Base-by-base conservation (phyloP, 2,329 filamentous ascomycete species). In the Fusarium sp. region DNA sequence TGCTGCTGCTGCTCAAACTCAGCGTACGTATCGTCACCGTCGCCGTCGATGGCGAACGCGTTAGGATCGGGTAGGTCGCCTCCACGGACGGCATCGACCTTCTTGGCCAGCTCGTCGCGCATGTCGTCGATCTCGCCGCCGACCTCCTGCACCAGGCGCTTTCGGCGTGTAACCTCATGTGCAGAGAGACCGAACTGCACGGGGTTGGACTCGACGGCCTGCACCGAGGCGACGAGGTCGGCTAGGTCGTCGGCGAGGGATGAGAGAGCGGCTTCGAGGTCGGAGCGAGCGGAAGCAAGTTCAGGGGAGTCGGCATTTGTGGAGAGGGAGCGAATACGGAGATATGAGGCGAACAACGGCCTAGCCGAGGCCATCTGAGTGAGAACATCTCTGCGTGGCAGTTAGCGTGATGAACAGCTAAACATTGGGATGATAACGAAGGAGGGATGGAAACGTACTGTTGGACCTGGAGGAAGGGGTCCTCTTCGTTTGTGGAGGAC, bases 1-100 rank as follows among this genome's bases (percentile, higher is more conserved):
- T 99, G 97, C 81, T 97, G 91, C 84, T 97, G 92, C 83, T 97
- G 93, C 86, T 98, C 96, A 79, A 97, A 95, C 77, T 92, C 92
- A 18, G 92, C 91, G 77, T 95, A 96, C 61, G 90, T 88, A 9
- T 83, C 86, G 20, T 84, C 86, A 29, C 84, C 85, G 25, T 75
- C 80, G 54, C 77, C 84, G 52, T 87, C 80, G 84, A 93, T 75
- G 83, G 93, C 82, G 89, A 89, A 85, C 79, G 87, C 82, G 77
- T 82, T 87, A n/a, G 88, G 89, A 63, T 88, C 86, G 0, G 88
- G 88, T 6, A 90, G 81, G 69, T 89, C 88, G 73, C 82, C 77
- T 74, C 82, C 67, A 69, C 81, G 78, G 45, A 75, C 63, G 13
- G 78, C 75, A 45, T 85, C 84, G 5, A 89, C 86, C 16, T 87